These are phyloP conservation scores for Capsella bursapastoris DNA, from an alignment of 345 rosid genomes.

Conservation along the genomic window DNA sequence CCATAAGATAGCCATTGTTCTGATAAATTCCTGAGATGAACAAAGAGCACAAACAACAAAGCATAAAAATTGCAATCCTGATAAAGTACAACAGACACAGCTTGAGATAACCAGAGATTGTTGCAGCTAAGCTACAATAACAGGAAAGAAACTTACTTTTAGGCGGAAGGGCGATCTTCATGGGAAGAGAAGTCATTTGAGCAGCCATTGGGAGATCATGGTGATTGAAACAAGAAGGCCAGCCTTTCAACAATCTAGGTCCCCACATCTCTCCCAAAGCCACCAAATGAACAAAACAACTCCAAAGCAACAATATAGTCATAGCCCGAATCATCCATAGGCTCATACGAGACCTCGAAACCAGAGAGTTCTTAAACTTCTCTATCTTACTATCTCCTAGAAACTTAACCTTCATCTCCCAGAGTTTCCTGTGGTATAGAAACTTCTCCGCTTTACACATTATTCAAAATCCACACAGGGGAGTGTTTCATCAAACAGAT, in stretches of 20 bases:
- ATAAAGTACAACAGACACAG: neutral
- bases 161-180: conserved; percentile 65
- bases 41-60: conserved; percentile 10
- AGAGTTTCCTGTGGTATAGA: conserved; percentile 38
- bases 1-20: conserved; percentile 95
- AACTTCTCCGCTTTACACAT: conserved; percentile 45
- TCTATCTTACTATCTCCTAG: conserved; percentile 55
- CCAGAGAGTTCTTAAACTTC: conserved; percentile 57
- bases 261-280: conserved; percentile 93
- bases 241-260: conserved; percentile 79
- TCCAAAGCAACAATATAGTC: conserved; percentile 88
- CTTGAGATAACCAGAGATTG: neutral
- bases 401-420: conserved; percentile 55
- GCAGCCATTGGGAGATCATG: conserved; percentile 47
- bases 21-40: conserved; percentile 73
- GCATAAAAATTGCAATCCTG: neutral
- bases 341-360: conserved; percentile 60
- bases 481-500: conserved; percentile 33
- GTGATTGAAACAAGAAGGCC: conserved; percentile 80
- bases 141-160: conserved; percentile 61
- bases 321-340: conserved; percentile 93
- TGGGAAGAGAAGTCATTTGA: conserved; percentile 51
- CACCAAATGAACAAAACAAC: conserved; percentile 88
- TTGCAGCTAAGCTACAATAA: conserved; percentile 2
- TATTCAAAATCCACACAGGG: neutral